These are phyloP conservation scores for Metarhizium album DNA, from an alignment of 2,329 filamentous ascomycete species.

Conservation along the genomic window DNA sequence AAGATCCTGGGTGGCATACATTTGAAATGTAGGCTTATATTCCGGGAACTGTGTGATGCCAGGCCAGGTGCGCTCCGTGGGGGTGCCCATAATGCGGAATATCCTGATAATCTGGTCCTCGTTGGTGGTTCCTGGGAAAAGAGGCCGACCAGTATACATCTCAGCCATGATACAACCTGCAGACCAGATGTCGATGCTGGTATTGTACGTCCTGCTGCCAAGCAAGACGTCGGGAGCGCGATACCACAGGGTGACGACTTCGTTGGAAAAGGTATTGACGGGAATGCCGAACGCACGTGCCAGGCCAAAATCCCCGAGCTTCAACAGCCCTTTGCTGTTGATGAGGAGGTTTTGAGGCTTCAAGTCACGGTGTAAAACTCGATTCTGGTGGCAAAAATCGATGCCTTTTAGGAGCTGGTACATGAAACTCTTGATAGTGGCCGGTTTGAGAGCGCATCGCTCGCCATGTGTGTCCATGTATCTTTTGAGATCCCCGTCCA, in stretches of 20 bases:
- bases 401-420: slow-evolving; percentile 92
- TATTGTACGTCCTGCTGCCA: slow-evolving; percentile 93
- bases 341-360: slow-evolving; percentile 97
- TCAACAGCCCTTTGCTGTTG: slow-evolving; percentile 80
- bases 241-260: slow-evolving; percentile 97
- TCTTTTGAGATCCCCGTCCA: slow-evolving; percentile 97
- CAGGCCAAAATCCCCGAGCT: slow-evolving; percentile 89
- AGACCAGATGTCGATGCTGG: slow-evolving; percentile 99
- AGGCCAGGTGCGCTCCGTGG: slow-evolving; percentile 89
- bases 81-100: slow-evolving; percentile 97
- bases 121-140: slow-evolving; percentile 96
- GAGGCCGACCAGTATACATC: slow-evolving; percentile 91
- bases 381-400: slow-evolving; percentile 95
- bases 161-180: slow-evolving; percentile 99
- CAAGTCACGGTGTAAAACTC: slow-evolving; percentile 87
- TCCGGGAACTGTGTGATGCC: slow-evolving; percentile 93
- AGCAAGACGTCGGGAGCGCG: slow-evolving; percentile 91
- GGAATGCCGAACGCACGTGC: slow-evolving; percentile 93
- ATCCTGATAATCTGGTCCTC: slow-evolving; percentile 96
- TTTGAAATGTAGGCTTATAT: slow-evolving; percentile 91
- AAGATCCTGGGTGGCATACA: slow-evolving; percentile 87
- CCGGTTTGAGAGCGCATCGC: slow-evolving; percentile 75
- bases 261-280: slow-evolving; percentile 96
- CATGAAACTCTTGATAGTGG: slow-evolving; percentile 98
- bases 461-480: slow-evolving; percentile 96